Percentiles rank a stretch among this genome's conserved stretches.
These are phyloP conservation scores for Salisapilia sapeloensis DNA, from an alignment of 352 stramenopile genomes.

Conservation along the genomic window DNA sequence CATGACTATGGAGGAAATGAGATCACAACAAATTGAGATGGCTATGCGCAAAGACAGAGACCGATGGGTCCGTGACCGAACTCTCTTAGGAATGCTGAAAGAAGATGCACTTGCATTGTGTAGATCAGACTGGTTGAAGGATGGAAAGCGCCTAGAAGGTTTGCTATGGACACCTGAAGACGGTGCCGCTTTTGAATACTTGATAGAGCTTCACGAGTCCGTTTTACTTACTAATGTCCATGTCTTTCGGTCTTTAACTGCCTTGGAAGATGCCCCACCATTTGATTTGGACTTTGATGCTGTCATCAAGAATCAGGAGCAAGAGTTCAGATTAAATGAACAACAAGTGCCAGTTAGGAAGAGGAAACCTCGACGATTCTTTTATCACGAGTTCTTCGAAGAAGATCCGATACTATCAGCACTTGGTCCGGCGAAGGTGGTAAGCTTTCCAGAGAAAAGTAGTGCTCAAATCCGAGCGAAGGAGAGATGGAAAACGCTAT, in stretches of 20 bases:
- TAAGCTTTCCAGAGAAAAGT: not conserved
- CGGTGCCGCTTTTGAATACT: conserved; percentile 9
- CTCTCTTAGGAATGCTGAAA: conserved; percentile 31
- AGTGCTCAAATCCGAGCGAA: conserved; percentile 10
- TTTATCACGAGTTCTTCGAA: conserved; percentile 62
- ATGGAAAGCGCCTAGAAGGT: conserved; percentile 24
- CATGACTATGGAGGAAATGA: conserved; percentile 23
- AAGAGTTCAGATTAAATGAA: too few species aligned
- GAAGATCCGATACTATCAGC: conserved; percentile 22
- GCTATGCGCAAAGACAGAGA: conserved; percentile 6
- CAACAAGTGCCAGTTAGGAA: conserved; percentile 19
- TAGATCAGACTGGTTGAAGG: conserved; percentile 22
- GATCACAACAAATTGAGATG: conserved; percentile 4
- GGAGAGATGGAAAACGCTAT: conserved; percentile 23
- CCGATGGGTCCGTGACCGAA: conserved; percentile 15
- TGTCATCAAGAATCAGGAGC: conserved; percentile 15
- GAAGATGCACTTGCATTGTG: conserved; percentile 34
- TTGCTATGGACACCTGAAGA: conserved; percentile 27
- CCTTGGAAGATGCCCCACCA: conserved; percentile 7
- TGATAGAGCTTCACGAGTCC: conserved; percentile 9
- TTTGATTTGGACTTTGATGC: conserved; percentile 40
- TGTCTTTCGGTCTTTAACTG: conserved; percentile 17
- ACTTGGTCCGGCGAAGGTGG: not conserved
- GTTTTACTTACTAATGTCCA: conserved; percentile 25
- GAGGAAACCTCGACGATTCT: conserved; percentile 27